These are phyloP conservation scores for Blastocystis sp. DNA, from an alignment of 352 stramenopile genomes.

Conservation along the genomic window DNA sequence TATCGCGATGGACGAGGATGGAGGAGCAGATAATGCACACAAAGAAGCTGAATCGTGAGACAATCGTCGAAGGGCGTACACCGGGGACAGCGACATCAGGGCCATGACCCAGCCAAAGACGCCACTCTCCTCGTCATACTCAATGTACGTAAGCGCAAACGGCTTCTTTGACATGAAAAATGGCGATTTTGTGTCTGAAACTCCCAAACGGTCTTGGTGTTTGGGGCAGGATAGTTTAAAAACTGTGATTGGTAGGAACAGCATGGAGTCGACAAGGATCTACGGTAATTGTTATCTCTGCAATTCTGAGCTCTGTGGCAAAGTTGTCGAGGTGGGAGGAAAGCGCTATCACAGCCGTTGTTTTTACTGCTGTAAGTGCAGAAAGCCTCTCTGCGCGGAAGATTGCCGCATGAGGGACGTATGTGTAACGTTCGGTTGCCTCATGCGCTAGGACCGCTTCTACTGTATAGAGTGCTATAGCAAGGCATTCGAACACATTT, in stretches of 20 bases:
- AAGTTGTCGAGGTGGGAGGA: constrained; percentile 29
- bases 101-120: constrained; percentile 59
- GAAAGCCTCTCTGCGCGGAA: constrained; percentile 35
- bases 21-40: constrained; percentile 57
- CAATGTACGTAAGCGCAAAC: constrained; percentile 63
- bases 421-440: background rate
- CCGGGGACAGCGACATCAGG: constrained; percentile 38
- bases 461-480: constrained; percentile 66
- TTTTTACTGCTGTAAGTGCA: constrained; percentile 65
- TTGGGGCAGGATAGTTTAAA: background rate
- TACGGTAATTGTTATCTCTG: constrained; percentile 48
- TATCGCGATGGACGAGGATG: constrained; percentile 61
- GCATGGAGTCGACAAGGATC: constrained; percentile 13
- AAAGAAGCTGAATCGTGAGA: constrained; percentile 47
- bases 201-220: constrained; percentile 22
- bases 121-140: constrained; percentile 51
- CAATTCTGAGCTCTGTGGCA: constrained; percentile 69
- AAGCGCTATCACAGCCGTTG: constrained; percentile 56
- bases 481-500: constrained; percentile 49
- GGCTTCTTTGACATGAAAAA: constrained; percentile 25
- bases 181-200: constrained; percentile 32
- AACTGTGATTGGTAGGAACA: constrained; percentile 11
- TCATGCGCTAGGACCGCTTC: constrained; percentile 23
- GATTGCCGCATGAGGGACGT: constrained; percentile 61
- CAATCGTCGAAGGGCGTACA: constrained; percentile 5